Base-by-base conservation (phyloP, 2,329 filamentous ascomycete species). In the Xylariales sp. region DNA sequence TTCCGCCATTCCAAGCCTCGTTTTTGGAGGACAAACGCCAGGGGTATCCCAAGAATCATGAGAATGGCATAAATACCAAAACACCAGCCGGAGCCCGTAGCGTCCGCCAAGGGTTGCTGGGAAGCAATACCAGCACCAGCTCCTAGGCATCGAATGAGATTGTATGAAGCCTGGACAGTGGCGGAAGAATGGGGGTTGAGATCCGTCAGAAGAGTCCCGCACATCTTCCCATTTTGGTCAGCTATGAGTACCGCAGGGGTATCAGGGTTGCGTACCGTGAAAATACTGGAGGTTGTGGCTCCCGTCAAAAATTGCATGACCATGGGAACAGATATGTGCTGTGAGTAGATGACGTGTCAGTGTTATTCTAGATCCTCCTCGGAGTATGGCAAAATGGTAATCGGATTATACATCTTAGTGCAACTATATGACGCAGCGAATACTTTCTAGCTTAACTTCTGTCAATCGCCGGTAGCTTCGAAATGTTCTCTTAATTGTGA, bases 81-180 rank as follows among this genome's bases (percentile, higher is more conserved):
- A 27, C 24, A 27, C 24, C 24, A 27, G 12, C 24, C 24, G 7
- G 24, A 27, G 7, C 24, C 24, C 7, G 12, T 12, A 8, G 24
- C 7, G 24, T 27, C 24, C 24, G 12, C 24, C 24, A 27, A 27
- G 8, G 24, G 24, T 12, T 27, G 24, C 12, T 27, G 24, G 12
- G 24, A 27, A 8, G 24, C 24, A 27, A 27, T 27, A 27, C 24
- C 24, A 7, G 24, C 24, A 27, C 24, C 24, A 27, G 24, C 24
- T 27, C 24, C 24, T 27, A 27, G 7, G 38, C 54, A 56, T 16
- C 55, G 45, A 3, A 58, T 46, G 8, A 58, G 40, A 36, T 51
- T 57, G 10, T 46, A 56, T 5, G 55, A 46, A 15, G 47, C 53
- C 15, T 58, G 54, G 4, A 49, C 55, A 7, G 55, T 57, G 3